Evolutionary conservation across 31 red algal species (phyloP), one percentile per base, ranked within the genome.

Genomic region (Odonthalia washingtoniensis): DNA sequence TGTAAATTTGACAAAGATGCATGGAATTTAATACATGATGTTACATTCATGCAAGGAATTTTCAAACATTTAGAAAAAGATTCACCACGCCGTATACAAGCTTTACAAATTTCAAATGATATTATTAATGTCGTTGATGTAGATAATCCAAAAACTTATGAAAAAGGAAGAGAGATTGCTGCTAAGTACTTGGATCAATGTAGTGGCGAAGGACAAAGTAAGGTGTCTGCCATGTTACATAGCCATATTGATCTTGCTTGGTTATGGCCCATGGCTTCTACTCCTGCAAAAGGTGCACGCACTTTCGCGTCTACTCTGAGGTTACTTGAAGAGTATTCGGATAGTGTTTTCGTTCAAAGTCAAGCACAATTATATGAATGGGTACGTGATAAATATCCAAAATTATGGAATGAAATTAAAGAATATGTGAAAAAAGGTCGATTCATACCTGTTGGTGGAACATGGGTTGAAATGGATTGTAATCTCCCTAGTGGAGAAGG

Each of bases 401-500:
- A 53, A 6, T 38, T 96, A 1, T 96, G 81, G 78, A 52, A 62
- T 30, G 70, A 93, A 67, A 86, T 96, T 40, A 46, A 61, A 4
- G 44, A 73, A 1, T 28, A 46, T 34, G 91, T 94, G 17, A 87
- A 85, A 31, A 42, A 79, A 1, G 84, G 84, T 77, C 40, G 53
- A 21, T 96, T 87, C 41, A 46, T 89, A 18, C 81, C 84, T 17
- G 87, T 91, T 32, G 95, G 95, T 18, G 95, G 42, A 34, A 94
- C 91, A 26, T 96, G 95, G 95, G 91, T 96, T 0, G 91, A 96
- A 77, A 93, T 94, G 91, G 95, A 96, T 68, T 84, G 80, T 36
- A 96, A 96, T 68, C 63, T 96, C n/a, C 91, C 95, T 0, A 79
- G 46, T 46, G 91, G 90, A 28, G 95, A 96, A 43, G 76, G 85